Evolutionary conservation across 495 filamentous ascomycete genomes (phyloP).

Genomic region (Cercophora sp.): DNA sequence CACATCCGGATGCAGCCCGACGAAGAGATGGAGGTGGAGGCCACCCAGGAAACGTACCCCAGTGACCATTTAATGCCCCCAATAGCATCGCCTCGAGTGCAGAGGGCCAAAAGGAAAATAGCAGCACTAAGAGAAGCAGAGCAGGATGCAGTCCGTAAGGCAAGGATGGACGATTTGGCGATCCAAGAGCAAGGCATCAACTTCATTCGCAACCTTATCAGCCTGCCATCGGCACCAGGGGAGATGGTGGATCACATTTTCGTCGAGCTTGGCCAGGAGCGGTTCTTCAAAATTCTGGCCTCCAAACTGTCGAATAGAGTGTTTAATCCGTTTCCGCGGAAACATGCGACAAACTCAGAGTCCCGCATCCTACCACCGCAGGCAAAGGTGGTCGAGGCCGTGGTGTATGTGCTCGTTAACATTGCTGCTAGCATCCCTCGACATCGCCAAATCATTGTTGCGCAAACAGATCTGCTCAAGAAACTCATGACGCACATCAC

Average conservation of each 20-base stretch:
- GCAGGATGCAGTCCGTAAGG: conserved; percentile 52
- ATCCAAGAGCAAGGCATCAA: conserved; percentile 90
- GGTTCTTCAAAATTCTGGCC: conserved; percentile 70
- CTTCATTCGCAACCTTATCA: conserved; percentile 84
- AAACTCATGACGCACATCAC: conserved; percentile 70
- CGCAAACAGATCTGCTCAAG: conserved; percentile 53
- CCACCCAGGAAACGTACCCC: conserved; percentile 22
- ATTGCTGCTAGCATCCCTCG: conserved; percentile 73
- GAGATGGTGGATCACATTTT: conserved; percentile 88
- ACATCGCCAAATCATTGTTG: conserved; percentile 63
- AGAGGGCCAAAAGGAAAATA: conserved; percentile 48
- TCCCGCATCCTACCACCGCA: conserved; percentile 53
- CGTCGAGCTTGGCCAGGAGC: conserved; percentile 65
- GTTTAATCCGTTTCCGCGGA: conserved; percentile 40
- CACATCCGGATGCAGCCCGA: conserved; percentile 37
- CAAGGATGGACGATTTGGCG: conserved; percentile 70
- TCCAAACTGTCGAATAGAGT: conserved; percentile 63
- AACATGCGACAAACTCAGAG: conserved; percentile 21
- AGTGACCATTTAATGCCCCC: neutral
- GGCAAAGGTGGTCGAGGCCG: conserved; percentile 67
- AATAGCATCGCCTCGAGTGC: conserved; percentile 21
- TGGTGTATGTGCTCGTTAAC: conserved; percentile 75
- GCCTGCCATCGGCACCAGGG: conserved; percentile 30
- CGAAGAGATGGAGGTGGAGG: conserved; percentile 60
- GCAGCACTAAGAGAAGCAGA: conserved; percentile 53